Evolutionary conservation across 2,329 filamentous ascomycete species (phyloP).

Genomic region (Exserohilum turcica): DNA sequence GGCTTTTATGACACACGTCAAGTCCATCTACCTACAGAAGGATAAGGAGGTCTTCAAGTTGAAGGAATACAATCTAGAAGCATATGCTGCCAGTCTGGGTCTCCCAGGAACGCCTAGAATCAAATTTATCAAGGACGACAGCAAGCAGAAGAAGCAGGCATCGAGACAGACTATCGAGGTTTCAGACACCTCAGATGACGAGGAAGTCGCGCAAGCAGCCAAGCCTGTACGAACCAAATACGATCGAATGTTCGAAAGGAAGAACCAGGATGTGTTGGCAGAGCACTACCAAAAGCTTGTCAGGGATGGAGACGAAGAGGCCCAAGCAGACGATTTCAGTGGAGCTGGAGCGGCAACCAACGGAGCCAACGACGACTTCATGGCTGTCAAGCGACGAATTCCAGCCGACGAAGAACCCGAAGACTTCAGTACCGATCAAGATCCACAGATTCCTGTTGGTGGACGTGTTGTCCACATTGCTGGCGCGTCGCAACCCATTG

Average conservation of each 20-base stretch:
- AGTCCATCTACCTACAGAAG: conserved; percentile 83
- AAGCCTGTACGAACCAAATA: conserved; percentile 89
- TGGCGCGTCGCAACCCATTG: conserved; percentile 69
- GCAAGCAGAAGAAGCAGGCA: conserved; percentile 86
- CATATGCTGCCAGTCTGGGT: conserved; percentile 81
- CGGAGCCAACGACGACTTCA: conserved; percentile 78
- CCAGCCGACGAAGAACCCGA: conserved; percentile 66
- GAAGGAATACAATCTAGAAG: conserved; percentile 81
- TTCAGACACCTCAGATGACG: conserved; percentile 67
- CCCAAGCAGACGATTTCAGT: conserved; percentile 43
- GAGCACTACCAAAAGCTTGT: conserved; percentile 91
- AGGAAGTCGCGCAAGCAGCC: conserved; percentile 54
- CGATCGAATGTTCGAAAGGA: conserved; percentile 96
- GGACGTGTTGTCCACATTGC: conserved; percentile 68
- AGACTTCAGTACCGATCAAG: conserved; percentile 51
- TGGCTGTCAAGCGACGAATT: conserved; percentile 87
- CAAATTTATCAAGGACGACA: conserved; percentile 87
- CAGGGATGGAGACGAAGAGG: conserved; percentile 55
- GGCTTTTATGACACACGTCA: conserved; percentile 88
- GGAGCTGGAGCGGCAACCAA: conserved; percentile 37
- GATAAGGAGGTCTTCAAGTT: conserved; percentile 92
- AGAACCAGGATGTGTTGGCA: conserved; percentile 94
- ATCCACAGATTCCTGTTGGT: conserved; percentile 44
- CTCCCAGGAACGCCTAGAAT: conserved; percentile 91
- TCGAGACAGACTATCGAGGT: conserved; percentile 66